Evolutionary conservation across 2,329 filamentous ascomycete genomes (phyloP).

Genomic region (Tolypocladium endophyticum): DNA sequence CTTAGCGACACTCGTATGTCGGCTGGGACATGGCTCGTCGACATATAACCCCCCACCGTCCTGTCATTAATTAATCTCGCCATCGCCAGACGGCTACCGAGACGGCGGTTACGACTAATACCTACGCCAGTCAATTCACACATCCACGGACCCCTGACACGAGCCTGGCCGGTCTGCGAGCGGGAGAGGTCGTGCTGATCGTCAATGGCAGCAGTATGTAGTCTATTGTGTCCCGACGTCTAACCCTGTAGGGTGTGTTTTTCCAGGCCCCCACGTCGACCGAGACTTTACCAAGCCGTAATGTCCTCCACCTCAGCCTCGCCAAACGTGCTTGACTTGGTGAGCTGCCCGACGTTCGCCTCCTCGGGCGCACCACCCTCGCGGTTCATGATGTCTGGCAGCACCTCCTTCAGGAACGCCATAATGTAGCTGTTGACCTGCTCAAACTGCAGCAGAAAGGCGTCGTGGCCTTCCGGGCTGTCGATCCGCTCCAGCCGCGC

Average conservation of each 20-base stretch:
- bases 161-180: not conserved
- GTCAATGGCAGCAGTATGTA: not conserved
- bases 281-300: slow-evolving; percentile 64
- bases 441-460: slow-evolving; percentile 92
- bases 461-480: slow-evolving; percentile 90
- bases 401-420: slow-evolving; percentile 67
- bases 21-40: not conserved
- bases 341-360: slow-evolving; percentile 50
- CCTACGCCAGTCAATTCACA: not conserved
- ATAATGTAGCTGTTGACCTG: slow-evolving; percentile 88
- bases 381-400: slow-evolving; percentile 80
- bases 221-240: not conserved
- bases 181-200: not conserved
- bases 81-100: not conserved
- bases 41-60: not conserved
- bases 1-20: not conserved
- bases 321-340: slow-evolving; percentile 85
- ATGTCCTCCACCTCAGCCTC: slow-evolving; percentile 96
- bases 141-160: not conserved
- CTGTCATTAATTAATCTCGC: not conserved
- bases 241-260: not conserved
- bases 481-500: slow-evolving; percentile 78
- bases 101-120: not conserved
- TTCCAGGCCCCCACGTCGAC: not conserved
- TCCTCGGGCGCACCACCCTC: slow-evolving; percentile 39